Conservation (phyloP, 768 basidiomycete species). For the Tricholoma furcatifolium region DNA sequence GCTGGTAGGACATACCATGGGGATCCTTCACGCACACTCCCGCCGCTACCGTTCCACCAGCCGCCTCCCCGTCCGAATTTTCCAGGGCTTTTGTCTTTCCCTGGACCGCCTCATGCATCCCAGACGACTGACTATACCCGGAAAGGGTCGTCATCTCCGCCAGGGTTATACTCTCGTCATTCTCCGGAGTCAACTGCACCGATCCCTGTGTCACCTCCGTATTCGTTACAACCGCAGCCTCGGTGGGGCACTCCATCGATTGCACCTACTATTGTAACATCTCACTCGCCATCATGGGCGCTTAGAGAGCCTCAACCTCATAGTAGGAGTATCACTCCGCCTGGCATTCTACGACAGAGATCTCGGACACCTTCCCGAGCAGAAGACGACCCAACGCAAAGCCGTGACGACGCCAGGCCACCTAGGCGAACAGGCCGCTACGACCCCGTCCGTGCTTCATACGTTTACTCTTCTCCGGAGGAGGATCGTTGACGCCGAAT, state of each 20-base stretch:
- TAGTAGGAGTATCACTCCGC: slow-evolving; percentile 25
- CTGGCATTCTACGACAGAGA: slow-evolving; percentile 15
- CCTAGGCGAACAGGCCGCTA: slow-evolving; percentile 43
- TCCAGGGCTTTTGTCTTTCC: slow-evolving; percentile 2
- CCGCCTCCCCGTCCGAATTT: slow-evolving; percentile 10
- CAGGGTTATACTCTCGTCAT: slow-evolving; percentile 31
- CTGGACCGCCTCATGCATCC: slow-evolving; percentile 6
- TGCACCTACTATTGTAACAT: slow-evolving; percentile 35
- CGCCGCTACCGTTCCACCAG: slow-evolving; percentile 29
- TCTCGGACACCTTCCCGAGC: background rate
- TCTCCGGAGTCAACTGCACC: slow-evolving; percentile 28
- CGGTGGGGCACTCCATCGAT: slow-evolving; percentile 57
- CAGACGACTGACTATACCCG: slow-evolving; percentile 14
- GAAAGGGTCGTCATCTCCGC: slow-evolving; percentile 34
- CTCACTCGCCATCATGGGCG: slow-evolving; percentile 36
- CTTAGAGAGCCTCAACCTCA: slow-evolving; percentile 28
- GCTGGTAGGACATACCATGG: slow-evolving; percentile 15
- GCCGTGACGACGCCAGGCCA: slow-evolving; percentile 16
- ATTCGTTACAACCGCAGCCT: slow-evolving; percentile 64
- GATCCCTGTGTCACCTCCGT: slow-evolving; percentile 50
- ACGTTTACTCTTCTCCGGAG: slow-evolving; percentile 29
- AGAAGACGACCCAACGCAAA: background rate
- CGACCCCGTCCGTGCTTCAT: slow-evolving; percentile 50
- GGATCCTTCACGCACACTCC: slow-evolving; percentile 33
- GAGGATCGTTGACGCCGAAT: slow-evolving; percentile 19